A percentile compares a stretch with the other conserved stretches of the same genome.
phyloP scores from a whole-genome alignment of 108 stramenopile genomes.

The Nitzschia sp. region DNA sequence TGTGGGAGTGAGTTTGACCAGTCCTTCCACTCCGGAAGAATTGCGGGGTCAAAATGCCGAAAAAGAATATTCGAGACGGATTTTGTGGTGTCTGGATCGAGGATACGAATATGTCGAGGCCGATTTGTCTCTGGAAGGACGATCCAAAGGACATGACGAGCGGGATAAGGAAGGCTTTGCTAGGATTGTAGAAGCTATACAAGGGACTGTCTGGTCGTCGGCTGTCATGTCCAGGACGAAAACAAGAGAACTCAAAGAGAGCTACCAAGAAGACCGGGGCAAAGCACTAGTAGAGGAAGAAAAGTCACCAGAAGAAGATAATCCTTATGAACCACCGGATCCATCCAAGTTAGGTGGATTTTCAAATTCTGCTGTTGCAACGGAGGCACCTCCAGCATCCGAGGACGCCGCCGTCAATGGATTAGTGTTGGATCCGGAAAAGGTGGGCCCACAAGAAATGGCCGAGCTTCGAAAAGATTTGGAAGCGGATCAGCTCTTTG shows the following conservation, averaged over 20 bases:
- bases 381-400: background rate
- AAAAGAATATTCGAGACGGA: conserved; percentile 75
- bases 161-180: conserved; percentile 91
- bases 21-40: conserved; percentile 36
- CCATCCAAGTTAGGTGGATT: conserved; percentile 12
- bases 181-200: conserved; percentile 78
- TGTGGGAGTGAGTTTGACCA: conserved; percentile 49
- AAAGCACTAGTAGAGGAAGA: background rate
- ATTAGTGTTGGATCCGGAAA: background rate
- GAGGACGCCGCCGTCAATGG: background rate
- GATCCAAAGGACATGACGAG: conserved; percentile 64
- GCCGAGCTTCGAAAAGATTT: conserved; percentile 18
- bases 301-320: conserved; percentile 25
- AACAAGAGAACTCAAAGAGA: conserved; percentile 15
- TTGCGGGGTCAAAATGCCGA: conserved; percentile 48
- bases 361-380: background rate
- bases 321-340: conserved; percentile 33
- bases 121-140: conserved; percentile 59
- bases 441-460: conserved; percentile 16
- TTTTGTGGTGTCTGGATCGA: conserved; percentile 86
- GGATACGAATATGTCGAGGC: conserved; percentile 88
- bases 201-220: conserved; percentile 78
- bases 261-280: conserved; percentile 26
- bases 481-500: conserved; percentile 50
- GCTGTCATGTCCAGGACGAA: conserved; percentile 59